Evolutionary conservation across 805 yeast species (phyloP).

Genomic region (Cyberlindnera saturnus): DNA sequence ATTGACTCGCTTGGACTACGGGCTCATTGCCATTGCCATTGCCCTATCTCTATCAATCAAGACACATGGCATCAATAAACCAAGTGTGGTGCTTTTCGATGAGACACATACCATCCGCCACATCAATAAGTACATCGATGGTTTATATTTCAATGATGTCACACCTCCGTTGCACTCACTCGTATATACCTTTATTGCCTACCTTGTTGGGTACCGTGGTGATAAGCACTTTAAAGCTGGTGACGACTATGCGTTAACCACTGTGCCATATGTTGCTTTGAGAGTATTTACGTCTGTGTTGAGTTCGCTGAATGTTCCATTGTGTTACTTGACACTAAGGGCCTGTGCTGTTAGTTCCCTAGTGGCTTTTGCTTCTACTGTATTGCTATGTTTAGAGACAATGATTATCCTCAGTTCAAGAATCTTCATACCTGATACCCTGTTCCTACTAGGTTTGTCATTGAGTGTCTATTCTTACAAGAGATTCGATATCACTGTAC

Average conservation of each 20-base stretch:
- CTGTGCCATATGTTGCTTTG: conserved; percentile 46
- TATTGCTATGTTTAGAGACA: conserved; percentile 55
- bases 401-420: conserved; percentile 55
- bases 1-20: conserved; percentile 6
- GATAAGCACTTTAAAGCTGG: conserved; percentile 14
- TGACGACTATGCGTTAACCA: conserved; percentile 6
- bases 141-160: conserved; percentile 61
- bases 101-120: conserved; percentile 39
- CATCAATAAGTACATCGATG: conserved; percentile 41
- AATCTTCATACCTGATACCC: conserved; percentile 38
- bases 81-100: conserved; percentile 37
- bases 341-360: conserved; percentile 45
- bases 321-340: conserved; percentile 51
- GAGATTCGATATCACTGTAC: conserved; percentile 37
- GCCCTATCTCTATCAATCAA: conserved; percentile 16
- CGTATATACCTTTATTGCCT: conserved; percentile 48
- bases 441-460: conserved; percentile 39
- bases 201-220: conserved; percentile 47
- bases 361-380: conserved; percentile 45
- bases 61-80: conserved; percentile 15
- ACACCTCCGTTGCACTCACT: conserved; percentile 69
- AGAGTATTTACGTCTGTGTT: conserved; percentile 51
- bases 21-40: conserved; percentile 10
- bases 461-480: conserved; percentile 48
- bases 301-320: conserved; percentile 46